Conservation (phyloP, 176 grass and related monocot species). For the Oryza meyeriana region DNA sequence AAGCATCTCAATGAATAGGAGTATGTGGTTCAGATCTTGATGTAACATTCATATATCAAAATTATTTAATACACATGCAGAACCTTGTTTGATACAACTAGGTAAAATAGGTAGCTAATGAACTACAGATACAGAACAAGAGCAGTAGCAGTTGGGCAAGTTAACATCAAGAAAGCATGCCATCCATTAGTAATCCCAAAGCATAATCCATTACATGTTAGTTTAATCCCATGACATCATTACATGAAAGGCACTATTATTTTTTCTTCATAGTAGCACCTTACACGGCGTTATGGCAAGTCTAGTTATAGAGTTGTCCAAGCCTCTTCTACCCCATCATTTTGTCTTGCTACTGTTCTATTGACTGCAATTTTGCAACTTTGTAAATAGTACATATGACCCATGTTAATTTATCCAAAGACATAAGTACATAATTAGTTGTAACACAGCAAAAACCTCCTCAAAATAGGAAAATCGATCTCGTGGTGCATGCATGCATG, state of each 20-base stretch:
- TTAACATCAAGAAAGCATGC: background rate
- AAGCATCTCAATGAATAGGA: conserved; percentile 39
- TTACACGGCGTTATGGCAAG: background rate
- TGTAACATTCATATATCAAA: conserved; percentile 31
- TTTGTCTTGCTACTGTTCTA: background rate
- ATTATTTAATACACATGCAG: conserved; percentile 25
- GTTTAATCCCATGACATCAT: conserved; percentile 27
- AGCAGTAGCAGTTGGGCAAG: conserved; percentile 4
- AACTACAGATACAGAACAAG: background rate
- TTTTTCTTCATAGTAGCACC: background rate
- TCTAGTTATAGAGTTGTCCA: background rate
- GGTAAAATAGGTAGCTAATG: conserved; percentile 6
- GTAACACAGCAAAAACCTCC: background rate
- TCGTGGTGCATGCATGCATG: background rate
- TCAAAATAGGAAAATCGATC: background rate
- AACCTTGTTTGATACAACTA: conserved; percentile 23
- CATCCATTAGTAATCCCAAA: conserved; percentile 4
- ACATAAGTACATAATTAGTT: background rate
- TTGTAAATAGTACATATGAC: conserved; percentile 10
- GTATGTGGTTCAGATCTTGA: conserved; percentile 37
- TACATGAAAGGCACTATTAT: background rate
- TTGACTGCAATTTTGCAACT: conserved; percentile 17
- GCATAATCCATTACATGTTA: conserved; percentile 12
- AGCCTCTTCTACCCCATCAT: background rate
- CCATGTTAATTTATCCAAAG: conserved; percentile 25